A percentile compares a stretch with the other conserved stretches of the same genome.
Conservation (phyloP, 495 filamentous ascomycete genomes). For the Penicilliopsis zonata region DNA sequence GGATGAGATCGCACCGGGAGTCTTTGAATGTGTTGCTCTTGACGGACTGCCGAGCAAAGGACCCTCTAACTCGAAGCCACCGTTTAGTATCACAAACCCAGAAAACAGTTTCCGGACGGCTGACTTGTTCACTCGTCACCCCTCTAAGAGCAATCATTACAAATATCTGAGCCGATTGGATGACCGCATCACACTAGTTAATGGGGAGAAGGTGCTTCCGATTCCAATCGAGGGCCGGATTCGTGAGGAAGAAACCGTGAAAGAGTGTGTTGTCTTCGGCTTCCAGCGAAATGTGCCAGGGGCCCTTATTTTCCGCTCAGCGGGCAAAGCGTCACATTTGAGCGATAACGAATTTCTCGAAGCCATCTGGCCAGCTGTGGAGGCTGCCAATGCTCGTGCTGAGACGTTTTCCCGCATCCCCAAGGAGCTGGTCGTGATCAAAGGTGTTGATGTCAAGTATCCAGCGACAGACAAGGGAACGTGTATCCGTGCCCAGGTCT, state of each 20-base stretch:
- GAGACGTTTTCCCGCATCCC: conserved; percentile 43
- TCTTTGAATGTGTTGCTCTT: conserved; percentile 48
- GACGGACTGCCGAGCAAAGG: conserved; percentile 52
- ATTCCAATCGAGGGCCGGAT: conserved; percentile 43
- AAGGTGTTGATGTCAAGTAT: conserved; percentile 33
- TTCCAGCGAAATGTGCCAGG: not conserved
- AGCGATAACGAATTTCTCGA: conserved; percentile 16
- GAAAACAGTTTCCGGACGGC: conserved; percentile 47
- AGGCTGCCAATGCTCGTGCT: conserved; percentile 30
- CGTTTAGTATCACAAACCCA: too few species aligned
- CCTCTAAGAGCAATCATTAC: conserved; percentile 38
- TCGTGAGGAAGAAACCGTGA: conserved; percentile 19
- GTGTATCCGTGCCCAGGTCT: conserved; percentile 42
- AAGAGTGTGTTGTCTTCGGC: conserved; percentile 26
- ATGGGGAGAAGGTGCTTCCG: conserved; percentile 59
- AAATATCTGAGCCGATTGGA: conserved; percentile 48
- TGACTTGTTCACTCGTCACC: conserved; percentile 46
- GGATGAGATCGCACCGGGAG: conserved; percentile 37
- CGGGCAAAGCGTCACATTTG: not conserved
- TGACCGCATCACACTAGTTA: conserved; percentile 47
- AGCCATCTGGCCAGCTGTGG: conserved; percentile 39
- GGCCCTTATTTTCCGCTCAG: not conserved
- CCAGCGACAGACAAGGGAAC: conserved; percentile 44
- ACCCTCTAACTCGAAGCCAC: conserved; percentile 35
- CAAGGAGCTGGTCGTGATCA: conserved; percentile 35